A percentile compares a stretch with the other conserved stretches of the same genome.
Evolutionary conservation across 1,284 basidiomycete species (phyloP).

Genomic region (Melampsora americana): DNA sequence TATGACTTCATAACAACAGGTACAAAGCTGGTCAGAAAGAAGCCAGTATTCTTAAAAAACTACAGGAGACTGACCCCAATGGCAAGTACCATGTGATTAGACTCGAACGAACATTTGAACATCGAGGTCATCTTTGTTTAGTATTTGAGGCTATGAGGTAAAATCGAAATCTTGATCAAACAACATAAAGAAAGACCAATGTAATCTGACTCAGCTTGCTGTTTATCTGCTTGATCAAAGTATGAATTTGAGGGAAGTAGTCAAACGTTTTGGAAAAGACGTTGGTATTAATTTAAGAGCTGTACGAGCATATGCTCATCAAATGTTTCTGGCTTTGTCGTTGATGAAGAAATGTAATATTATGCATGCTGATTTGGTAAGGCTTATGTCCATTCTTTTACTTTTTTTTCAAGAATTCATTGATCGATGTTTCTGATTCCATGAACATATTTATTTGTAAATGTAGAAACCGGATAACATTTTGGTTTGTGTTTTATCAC

Average conservation of each 20-base stretch:
- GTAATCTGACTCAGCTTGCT: constrained; percentile 3
- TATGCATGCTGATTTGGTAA: constrained; percentile 87
- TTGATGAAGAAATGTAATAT: constrained; percentile 82
- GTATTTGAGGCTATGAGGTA: constrained; percentile 93
- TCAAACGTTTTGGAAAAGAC: constrained; percentile 98
- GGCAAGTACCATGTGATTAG: constrained; percentile 95
- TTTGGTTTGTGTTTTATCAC: constrained; percentile 61
- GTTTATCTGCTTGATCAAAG: constrained; percentile 56
- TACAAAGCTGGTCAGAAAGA: constrained; percentile 94
- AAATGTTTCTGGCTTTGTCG: constrained; percentile 83
- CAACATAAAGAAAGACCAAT: neutral
- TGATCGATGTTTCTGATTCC: neutral
- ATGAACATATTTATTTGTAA: neutral
- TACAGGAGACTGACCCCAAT: constrained; percentile 83
- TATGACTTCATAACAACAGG: constrained; percentile 59
- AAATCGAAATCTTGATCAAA: constrained; percentile 48
- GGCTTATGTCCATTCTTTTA: neutral
- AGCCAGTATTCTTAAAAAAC: constrained; percentile 77
- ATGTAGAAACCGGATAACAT: constrained; percentile 83
- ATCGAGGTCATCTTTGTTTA: constrained; percentile 90
- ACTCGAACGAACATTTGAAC: constrained; percentile 88
- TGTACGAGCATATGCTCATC: constrained; percentile 95
- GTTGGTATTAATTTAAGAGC: constrained; percentile 93
- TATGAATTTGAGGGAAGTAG: constrained; percentile 96
- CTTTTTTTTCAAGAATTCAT: neutral